Evolutionary conservation across 139 green algal species (phyloP).

Genomic region (Closterium sp.): DNA sequence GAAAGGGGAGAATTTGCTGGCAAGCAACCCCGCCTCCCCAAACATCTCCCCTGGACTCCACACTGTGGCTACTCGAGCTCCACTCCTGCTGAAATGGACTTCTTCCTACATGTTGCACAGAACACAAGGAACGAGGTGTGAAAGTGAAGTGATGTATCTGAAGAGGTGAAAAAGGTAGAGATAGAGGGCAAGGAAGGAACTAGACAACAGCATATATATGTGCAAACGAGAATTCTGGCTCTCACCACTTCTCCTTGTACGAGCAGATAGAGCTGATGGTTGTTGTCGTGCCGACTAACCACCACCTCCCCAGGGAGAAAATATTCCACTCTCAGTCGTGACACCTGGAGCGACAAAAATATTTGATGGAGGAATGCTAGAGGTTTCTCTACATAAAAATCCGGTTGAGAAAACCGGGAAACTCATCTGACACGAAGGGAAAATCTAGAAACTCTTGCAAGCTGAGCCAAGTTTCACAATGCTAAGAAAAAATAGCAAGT

Average conservation of each 20-base stretch:
- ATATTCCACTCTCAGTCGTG: slow-evolving; percentile 16
- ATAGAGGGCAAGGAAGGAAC: no score
- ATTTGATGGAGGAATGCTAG: no score
- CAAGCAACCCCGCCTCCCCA: slow-evolving; percentile 24
- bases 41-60: slow-evolving; percentile 18
- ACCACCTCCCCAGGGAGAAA: slow-evolving; percentile 29
- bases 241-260: slow-evolving; percentile 5
- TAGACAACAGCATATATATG: no score
- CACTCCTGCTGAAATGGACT: background rate
- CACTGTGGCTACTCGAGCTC: background rate
- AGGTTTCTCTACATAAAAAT: no score
- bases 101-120: background rate
- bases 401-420: no score
- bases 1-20: slow-evolving; percentile 25
- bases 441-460: no score
- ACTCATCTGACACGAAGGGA: no score
- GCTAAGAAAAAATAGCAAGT: no score
- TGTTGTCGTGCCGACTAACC: slow-evolving; percentile 7
- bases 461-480: no score
- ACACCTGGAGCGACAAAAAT: slow-evolving; percentile 8
- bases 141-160: background rate
- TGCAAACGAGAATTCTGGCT: background rate
- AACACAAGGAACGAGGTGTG: background rate
- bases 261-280: slow-evolving; percentile 23
- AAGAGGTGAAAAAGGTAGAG: background rate